Percentiles rank a stretch among this genome's conserved stretches.
phyloP scores from a whole-genome alignment of 768 basidiomycete species.

The Boletus edulis region DNA sequence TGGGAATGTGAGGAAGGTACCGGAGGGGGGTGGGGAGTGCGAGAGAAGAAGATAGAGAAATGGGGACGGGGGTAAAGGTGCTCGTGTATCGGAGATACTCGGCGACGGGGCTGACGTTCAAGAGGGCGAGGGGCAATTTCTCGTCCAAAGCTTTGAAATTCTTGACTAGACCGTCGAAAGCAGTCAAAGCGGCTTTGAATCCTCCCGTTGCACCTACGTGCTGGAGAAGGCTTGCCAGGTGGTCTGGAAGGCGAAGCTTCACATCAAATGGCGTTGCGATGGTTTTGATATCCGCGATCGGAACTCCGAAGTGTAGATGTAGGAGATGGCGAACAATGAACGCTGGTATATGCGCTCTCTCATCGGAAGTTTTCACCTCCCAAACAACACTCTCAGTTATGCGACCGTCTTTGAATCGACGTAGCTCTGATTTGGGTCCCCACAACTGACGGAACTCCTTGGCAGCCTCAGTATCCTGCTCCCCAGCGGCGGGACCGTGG shows the following conservation, averaged over 20 bases:
- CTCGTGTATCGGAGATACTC: slow-evolving; percentile 80
- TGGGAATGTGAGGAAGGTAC: slow-evolving; percentile 66
- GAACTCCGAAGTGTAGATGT: slow-evolving; percentile 70
- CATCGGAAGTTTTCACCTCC: slow-evolving; percentile 81
- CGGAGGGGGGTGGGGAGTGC: slow-evolving; percentile 57
- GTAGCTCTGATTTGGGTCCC: slow-evolving; percentile 89
- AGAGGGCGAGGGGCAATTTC: slow-evolving; percentile 71
- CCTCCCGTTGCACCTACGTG: slow-evolving; percentile 43
- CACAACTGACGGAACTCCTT: slow-evolving; percentile 79
- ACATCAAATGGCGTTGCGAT: slow-evolving; percentile 62
- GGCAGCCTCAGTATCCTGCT: slow-evolving; percentile 47
- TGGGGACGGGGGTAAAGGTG: slow-evolving; percentile 75
- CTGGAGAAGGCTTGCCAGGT: slow-evolving; percentile 41
- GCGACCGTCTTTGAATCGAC: slow-evolving; percentile 94
- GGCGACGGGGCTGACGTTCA: slow-evolving; percentile 72
- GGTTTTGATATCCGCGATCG: slow-evolving; percentile 45
- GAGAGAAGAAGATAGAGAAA: slow-evolving; percentile 51
- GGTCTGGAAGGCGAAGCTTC: slow-evolving; percentile 56
- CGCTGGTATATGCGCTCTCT: slow-evolving; percentile 73
- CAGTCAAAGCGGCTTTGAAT: slow-evolving; percentile 70
- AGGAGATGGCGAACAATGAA: slow-evolving; percentile 77
- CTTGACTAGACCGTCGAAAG: slow-evolving; percentile 79
- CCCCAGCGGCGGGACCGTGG: slow-evolving; percentile 80
- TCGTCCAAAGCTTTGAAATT: slow-evolving; percentile 71
- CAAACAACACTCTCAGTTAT: slow-evolving; percentile 96